Conservation (phyloP, 352 stramenopile genomes). For the Pelagophyceae sp. region DNA sequence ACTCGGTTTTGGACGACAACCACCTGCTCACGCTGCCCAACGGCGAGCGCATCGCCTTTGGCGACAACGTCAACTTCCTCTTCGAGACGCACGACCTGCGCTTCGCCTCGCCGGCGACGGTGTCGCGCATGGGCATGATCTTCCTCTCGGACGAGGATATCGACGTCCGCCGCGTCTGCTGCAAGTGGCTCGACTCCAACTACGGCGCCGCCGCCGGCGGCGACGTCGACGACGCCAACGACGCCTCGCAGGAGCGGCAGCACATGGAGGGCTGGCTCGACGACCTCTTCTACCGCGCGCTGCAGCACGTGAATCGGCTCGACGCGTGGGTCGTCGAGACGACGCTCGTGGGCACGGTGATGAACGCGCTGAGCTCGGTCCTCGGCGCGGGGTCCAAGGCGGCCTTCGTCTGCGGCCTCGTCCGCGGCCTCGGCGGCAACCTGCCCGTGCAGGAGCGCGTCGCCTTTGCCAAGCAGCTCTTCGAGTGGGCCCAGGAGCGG, state of each 20-base stretch:
- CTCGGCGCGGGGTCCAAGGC: conserved; percentile 46
- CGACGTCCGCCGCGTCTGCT: conserved; percentile 39
- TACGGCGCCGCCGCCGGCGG: conserved; percentile 27
- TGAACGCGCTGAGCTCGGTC: conserved; percentile 79
- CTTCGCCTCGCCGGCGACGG: conserved; percentile 87
- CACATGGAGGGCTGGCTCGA: conserved; percentile 72
- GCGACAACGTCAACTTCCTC: conserved; percentile 87
- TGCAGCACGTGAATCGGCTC: conserved; percentile 49
- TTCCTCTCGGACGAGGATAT: conserved; percentile 81
- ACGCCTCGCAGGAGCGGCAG: conserved; percentile 26
- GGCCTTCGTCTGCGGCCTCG: conserved; percentile 77
- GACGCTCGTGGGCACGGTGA: conserved; percentile 81
- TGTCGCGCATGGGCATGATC: conserved; percentile 92
- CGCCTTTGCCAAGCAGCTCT: conserved; percentile 78
- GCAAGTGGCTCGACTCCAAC: conserved; percentile 33
- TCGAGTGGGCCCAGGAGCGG: conserved; percentile 67
- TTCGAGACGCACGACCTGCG: conserved; percentile 89
- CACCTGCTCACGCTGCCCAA: conserved; percentile 88
- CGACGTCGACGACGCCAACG: conserved; percentile 40
- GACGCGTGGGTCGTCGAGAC: conserved; percentile 61
- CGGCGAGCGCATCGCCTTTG: conserved; percentile 87
- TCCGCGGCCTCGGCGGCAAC: conserved; percentile 81
- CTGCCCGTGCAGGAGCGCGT: conserved; percentile 57
- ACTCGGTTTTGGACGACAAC: conserved; percentile 91
- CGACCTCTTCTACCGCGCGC: conserved; percentile 73